A percentile compares a stretch with the other conserved stretches of the same genome.
These are phyloP conservation scores for Glaciozyma martinii DNA, from an alignment of 768 basidiomycete species.

Conservation along the genomic window DNA sequence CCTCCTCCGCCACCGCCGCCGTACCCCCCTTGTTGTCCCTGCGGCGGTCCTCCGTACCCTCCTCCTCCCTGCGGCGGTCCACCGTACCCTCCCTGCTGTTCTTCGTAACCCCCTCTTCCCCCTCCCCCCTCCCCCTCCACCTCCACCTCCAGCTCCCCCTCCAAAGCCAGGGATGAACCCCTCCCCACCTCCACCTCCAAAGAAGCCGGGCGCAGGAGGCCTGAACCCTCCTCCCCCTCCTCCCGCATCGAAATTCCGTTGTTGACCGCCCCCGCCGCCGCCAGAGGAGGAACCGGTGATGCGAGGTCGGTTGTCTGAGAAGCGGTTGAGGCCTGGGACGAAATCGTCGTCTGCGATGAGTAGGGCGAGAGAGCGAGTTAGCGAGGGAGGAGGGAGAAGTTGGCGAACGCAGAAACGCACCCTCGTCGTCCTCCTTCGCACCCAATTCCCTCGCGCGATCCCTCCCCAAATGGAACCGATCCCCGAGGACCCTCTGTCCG, in stretches of 20 bases:
- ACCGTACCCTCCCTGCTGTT: slow-evolving; percentile 51
- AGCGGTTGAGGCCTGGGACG: slow-evolving; percentile 26
- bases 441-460: slow-evolving; percentile 70
- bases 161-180: slow-evolving; percentile 50
- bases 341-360: slow-evolving; percentile 23
- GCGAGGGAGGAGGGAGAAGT: neutral
- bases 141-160: neutral
- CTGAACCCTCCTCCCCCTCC: slow-evolving; percentile 2
- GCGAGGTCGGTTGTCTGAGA: slow-evolving; percentile 15
- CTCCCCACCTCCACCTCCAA: slow-evolving; percentile 39
- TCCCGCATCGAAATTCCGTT: slow-evolving; percentile 29
- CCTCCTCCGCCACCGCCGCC: too few relatives aligned
- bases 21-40: neutral
- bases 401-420: neutral
- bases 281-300: too few relatives aligned
- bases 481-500: slow-evolving; percentile 16
- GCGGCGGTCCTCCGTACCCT: slow-evolving; percentile 3
- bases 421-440: slow-evolving; percentile 41
- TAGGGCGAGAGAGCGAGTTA: neutral
- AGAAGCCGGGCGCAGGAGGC: slow-evolving; percentile 31
- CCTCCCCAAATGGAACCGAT: slow-evolving; percentile 43
- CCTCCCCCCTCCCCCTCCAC: too few relatives aligned
- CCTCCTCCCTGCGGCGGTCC: slow-evolving; percentile 39
- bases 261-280: slow-evolving; percentile 32
- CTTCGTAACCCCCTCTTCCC: neutral